Evolutionary conservation across 148 eudicot species (phyloP), one percentile per base, ranked within the genome.

Genomic region (Pouteria glomerata): DNA sequence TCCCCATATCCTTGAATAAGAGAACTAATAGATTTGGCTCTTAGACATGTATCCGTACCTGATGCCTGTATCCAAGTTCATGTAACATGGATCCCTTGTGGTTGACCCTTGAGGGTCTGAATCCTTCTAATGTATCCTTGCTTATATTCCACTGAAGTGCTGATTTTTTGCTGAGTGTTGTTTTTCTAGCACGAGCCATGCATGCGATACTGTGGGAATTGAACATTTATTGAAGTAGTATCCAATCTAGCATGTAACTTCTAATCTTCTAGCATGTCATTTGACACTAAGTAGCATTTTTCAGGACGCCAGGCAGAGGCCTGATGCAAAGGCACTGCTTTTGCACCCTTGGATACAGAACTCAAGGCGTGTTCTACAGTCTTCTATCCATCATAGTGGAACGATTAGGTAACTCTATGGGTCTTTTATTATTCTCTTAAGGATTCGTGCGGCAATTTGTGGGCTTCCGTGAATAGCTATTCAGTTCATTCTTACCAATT

Each of bases 251-350:
- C 37, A 4, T 69, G 16, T 11, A 53, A 41, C 8, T 56, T 37
- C 10, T 57, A 24, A 8, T 29, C 15, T 1, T 37, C 0, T 55
- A 18, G 11, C n/a, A n/a, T n/a, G n/a, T n/a, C 31, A 27, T 57
- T 31, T 86, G 63, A 71, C 76, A 24, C 31, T 68, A 50, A 68
- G 63, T 55, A 55, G 21, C 76, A 52, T 84, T 53, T 82, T 84
- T 79, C 86, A 96, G 99, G 96, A 96, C 85, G 97, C 99, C 74
- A 87, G 96, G 75, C 94, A 87, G 77, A 92, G 99, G 83, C 97
- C 97, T 76, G 99, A 92, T 82, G 99, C 99, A 31, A 96, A 88
- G 84, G 88, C 88, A 48, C 73, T 96, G 79, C 97, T 96, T 81
- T 90, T 91, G 48, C 99, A 96, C 78, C 86, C 96, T 42, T 96